These are phyloP conservation scores for Talaromyces stipitatus DNA, from an alignment of 495 filamentous ascomycete genomes.

Conservation along the genomic window DNA sequence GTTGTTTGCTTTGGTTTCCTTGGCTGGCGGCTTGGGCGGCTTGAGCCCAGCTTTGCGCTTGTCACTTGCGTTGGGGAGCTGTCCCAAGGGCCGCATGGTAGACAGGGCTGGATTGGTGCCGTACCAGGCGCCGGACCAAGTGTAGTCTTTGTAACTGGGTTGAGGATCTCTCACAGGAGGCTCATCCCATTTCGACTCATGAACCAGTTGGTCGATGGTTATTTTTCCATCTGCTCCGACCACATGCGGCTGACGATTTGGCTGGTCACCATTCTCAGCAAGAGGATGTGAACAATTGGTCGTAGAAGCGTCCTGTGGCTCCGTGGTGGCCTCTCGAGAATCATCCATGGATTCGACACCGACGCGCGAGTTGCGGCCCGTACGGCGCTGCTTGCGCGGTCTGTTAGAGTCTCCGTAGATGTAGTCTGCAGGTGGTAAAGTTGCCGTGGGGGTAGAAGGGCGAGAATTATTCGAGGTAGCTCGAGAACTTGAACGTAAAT, in stretches of 20 bases:
- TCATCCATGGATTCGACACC: conserved; percentile 3
- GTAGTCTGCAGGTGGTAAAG: conserved; percentile 10
- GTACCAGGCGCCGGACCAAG: conserved; percentile 22
- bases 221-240: background rate
- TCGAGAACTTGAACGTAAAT: conserved; percentile 25
- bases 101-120: conserved; percentile 19
- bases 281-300: background rate
- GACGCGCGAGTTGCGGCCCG: conserved; percentile 17
- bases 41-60: conserved; percentile 23
- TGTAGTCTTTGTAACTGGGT: conserved; percentile 62
- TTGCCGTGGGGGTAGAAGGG: conserved; percentile 18
- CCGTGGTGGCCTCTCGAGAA: conserved; percentile 5
- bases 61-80: conserved; percentile 19
- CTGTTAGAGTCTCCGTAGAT: conserved; percentile 17
- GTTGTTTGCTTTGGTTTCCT: conserved; percentile 2
- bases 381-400: conserved; percentile 21
- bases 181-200: conserved; percentile 56
- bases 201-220: conserved; percentile 3
- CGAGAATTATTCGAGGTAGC: conserved; percentile 20
- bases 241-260: background rate
- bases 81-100: conserved; percentile 24
- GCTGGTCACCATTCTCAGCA: background rate
- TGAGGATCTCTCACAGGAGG: conserved; percentile 55
- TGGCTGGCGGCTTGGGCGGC: conserved; percentile 7
- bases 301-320: background rate